Evolutionary conservation across 805 yeast genomes (phyloP).

Genomic region (Tetrapisispora nanseiensis): DNA sequence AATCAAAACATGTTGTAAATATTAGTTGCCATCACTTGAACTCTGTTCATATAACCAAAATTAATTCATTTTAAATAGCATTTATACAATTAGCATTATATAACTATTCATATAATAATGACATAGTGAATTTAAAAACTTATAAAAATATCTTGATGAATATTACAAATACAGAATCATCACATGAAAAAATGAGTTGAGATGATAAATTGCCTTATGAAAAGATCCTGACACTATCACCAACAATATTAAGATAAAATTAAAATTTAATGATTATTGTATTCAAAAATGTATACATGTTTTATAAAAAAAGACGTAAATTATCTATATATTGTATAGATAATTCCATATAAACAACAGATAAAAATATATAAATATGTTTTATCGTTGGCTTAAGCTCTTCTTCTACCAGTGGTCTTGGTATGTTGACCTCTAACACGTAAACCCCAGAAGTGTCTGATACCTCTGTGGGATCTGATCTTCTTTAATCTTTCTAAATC

Average conservation of each 20-base stretch:
- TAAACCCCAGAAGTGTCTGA: constrained; percentile 99
- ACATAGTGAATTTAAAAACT: neutral
- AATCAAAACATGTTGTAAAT: constrained; percentile 11
- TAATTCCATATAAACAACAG: neutral
- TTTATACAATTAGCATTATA: neutral
- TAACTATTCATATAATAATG: neutral
- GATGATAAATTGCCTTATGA: neutral
- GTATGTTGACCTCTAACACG: constrained; percentile 99
- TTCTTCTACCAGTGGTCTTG: constrained; percentile 99
- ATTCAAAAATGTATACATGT: constrained; percentile 5
- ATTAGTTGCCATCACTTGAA: neutral
- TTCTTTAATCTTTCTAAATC: constrained; percentile 99
- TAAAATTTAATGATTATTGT: constrained; percentile 5
- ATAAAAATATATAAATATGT: constrained; percentile 1
- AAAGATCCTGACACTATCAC: too few relatives aligned
- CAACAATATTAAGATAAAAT: neutral
- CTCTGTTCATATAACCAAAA: too few relatives aligned
- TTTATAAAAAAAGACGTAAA: constrained; percentile 2
- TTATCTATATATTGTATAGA: neutral
- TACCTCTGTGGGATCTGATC: constrained; percentile 99
- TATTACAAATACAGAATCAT: too few relatives aligned
- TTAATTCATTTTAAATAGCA: neutral
- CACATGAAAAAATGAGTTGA: neutral
- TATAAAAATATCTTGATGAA: too few relatives aligned
- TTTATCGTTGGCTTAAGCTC: constrained; percentile 21